Evolutionary conservation across 2,329 filamentous ascomycete genomes (phyloP), one percentile per base, ranked within the genome.

Genomic region (Colletotrichum lentis): DNA sequence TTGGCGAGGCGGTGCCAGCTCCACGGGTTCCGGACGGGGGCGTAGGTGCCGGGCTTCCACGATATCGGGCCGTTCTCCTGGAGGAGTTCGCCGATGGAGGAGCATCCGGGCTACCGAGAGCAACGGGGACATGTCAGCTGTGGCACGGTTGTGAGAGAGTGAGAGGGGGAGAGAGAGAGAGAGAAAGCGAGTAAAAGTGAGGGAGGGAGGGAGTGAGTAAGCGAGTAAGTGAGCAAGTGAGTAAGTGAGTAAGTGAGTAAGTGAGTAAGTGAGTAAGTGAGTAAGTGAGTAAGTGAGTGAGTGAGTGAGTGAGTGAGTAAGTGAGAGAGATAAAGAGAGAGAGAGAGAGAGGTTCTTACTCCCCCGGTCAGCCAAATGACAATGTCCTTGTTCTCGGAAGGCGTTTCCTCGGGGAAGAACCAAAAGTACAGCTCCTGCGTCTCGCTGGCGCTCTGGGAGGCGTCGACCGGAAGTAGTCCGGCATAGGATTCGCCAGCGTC

Each of bases 1-100:
- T 94, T 93, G 62, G 91, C 91, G 47, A 94, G 78, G 60, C 90
- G 90, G 69, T 86, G 86, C 91, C 91, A 94, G n/a, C 85, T 85
- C 80, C 90, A 94, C 0, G 86, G 83, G 74, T 94, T 93, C 53
- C 82, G 79, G 0, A 88, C 82, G 0, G 91, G 91, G 18, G 83
- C 82, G 63, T 83, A 85, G 0, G 91, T 94, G 41, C 92, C 92
- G 16, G 86, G 83, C 74, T 90, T 86, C 90, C 90, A 92, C 3
- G 85, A 67, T 73, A 92, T 90, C 0, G 91, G 90, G 0, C 92
- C 91, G 73, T 93, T 94, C 72, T 95, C 92, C 62, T 92, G 90
- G 7, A 94, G 76, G 2, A 94, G 81, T 7, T 90, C 91, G 71
- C 88, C 84, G 11, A 93, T 82, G 1, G 88, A 91, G 39, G 82